phyloP scores from a whole-genome alignment of 345 rosid genomes.

The Gossypium sturtianum region DNA sequence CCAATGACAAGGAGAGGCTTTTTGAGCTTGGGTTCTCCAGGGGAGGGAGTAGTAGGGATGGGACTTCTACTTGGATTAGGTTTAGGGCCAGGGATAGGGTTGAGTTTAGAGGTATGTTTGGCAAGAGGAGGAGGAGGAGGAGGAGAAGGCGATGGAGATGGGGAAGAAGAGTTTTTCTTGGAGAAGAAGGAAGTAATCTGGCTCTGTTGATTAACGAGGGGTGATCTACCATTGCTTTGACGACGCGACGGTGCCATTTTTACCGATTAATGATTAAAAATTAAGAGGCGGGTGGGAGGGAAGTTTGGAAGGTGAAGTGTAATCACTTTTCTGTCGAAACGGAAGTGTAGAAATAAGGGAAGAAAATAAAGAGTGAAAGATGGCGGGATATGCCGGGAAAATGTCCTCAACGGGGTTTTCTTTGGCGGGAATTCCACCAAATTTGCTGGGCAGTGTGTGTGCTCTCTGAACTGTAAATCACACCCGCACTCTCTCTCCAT shows the following conservation, averaged over 20 bases:
- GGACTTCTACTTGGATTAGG: constrained; percentile 25
- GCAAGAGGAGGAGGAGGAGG: constrained; percentile 32
- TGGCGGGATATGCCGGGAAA: constrained; percentile 23
- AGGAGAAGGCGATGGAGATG: constrained; percentile 39
- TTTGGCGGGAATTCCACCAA: constrained; percentile 25
- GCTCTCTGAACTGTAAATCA: not conserved
- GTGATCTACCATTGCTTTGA: constrained; percentile 73
- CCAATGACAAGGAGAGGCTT: constrained; percentile 68
- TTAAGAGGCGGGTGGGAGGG: not conserved
- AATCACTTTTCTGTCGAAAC: not conserved
- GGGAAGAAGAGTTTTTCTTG: constrained; percentile 40
- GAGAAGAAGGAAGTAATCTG: constrained; percentile 89
- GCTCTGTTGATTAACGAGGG: constrained; percentile 78
- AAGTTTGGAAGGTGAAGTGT: not conserved
- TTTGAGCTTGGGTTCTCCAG: constrained; percentile 48
- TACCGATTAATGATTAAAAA: not conserved
- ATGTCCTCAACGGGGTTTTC: constrained; percentile 6
- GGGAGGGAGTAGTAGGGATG: constrained; percentile 70
- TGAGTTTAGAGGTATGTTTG: constrained; percentile 28
- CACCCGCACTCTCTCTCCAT: too few relatives aligned
- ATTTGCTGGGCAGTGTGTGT: not conserved
- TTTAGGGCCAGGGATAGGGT: constrained; percentile 31
- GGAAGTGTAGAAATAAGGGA: not conserved
- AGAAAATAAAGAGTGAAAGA: not conserved
- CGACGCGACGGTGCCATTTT: constrained; percentile 74